Conservation (phyloP, 768 basidiomycete genomes). For the Phylloporus rhodoxanthus region DNA sequence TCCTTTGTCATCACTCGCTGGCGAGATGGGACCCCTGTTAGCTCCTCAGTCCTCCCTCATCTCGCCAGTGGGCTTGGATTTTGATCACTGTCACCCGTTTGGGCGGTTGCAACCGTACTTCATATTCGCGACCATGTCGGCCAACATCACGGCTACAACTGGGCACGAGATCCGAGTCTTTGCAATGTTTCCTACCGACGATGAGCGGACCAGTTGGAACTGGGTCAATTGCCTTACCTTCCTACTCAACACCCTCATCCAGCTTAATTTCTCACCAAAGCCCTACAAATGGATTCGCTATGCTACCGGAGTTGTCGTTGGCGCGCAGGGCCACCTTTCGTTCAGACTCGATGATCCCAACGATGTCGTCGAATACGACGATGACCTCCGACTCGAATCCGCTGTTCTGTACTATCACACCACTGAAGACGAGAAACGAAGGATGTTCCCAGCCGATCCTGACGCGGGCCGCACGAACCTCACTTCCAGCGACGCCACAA, state of each 20-base stretch:
- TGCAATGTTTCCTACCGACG: neutral
- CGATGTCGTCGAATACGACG: neutral
- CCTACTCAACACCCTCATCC: neutral
- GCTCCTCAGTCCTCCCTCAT: too few species aligned
- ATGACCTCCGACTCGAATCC: neutral
- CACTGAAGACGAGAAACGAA: neutral
- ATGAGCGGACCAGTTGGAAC: neutral
- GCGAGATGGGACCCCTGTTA: too few species aligned
- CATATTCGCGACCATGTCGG: too few species aligned
- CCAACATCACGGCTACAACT: too few species aligned
- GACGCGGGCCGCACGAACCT: neutral
- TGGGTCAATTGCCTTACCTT: neutral
- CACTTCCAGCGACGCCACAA: neutral
- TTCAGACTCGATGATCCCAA: neutral
- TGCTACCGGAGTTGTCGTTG: conserved; percentile 2
- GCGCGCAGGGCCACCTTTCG: conserved; percentile 1
- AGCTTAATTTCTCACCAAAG: neutral
- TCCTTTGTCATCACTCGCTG: too few species aligned
- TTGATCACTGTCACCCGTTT: too few species aligned
- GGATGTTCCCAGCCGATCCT: conserved; percentile 3
- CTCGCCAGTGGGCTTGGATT: too few species aligned
- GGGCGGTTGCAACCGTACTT: too few species aligned
- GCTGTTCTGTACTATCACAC: conserved; percentile 4
- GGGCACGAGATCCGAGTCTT: neutral
- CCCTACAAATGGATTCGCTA: conserved; percentile 8